Percentiles rank a stretch among this genome's conserved stretches.
phyloP scores from a whole-genome alignment of 495 filamentous ascomycete genomes.

The Penicillium waksmanii region DNA sequence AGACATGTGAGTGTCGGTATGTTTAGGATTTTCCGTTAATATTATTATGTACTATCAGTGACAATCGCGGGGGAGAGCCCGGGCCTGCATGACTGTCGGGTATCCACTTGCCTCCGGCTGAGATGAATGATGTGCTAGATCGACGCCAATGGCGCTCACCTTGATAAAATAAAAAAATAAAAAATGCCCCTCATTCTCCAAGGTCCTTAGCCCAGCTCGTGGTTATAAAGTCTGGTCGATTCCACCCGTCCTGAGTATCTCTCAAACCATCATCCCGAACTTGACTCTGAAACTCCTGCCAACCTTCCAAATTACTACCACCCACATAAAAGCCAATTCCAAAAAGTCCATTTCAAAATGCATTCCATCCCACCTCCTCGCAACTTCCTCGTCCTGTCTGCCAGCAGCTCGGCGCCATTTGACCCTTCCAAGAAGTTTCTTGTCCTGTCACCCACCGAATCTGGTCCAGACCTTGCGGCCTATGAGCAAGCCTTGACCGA shows the following conservation, averaged over 20 bases:
- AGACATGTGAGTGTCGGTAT: conserved; percentile 31
- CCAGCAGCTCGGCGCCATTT: conserved; percentile 22
- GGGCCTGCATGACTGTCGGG: conserved; percentile 26
- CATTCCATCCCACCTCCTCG: conserved; percentile 39
- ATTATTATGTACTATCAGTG: conserved; percentile 13
- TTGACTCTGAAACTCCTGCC: conserved; percentile 1
- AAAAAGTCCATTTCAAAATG: conserved; percentile 34
- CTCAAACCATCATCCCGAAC: conserved; percentile 6
- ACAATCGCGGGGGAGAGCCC: conserved; percentile 29
- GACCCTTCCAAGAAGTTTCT: conserved; percentile 36
- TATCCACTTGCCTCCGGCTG: conserved; percentile 28
- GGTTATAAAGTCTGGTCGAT: conserved; percentile 41
- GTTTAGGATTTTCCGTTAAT: conserved; percentile 24
- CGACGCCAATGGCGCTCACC: conserved; percentile 32
- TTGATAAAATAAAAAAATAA: conserved; percentile 10
- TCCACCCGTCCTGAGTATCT: conserved; percentile 22
- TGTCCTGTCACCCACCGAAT: conserved; percentile 43
- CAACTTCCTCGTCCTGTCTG: conserved; percentile 44
- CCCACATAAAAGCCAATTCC: conserved; percentile 9
- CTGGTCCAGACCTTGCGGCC: conserved; percentile 33
- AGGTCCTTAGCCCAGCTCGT: conserved; percentile 20
- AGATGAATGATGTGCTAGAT: conserved; percentile 36
- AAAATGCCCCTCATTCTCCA: conserved; percentile 31
- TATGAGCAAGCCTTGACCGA: conserved; percentile 30
- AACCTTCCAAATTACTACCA: background rate